Evolutionary conservation across 2,329 filamentous ascomycete species (phyloP), one percentile per base, ranked within the genome.

Genomic region (Nemania sp.): DNA sequence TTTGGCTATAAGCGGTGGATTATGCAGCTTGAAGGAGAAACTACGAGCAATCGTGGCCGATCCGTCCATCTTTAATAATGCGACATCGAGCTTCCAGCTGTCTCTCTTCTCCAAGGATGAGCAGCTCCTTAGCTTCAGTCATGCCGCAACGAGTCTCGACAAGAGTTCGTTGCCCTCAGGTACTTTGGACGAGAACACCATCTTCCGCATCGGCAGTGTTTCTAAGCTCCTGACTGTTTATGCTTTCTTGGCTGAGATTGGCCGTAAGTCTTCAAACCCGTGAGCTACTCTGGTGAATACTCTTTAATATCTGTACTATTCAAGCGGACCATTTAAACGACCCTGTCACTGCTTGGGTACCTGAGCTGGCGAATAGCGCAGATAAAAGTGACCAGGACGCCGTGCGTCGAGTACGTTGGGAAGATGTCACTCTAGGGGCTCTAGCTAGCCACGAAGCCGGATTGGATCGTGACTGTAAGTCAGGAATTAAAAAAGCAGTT

Each of bases 161-260:
- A 15, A 44, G 2, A 31, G 9, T 19, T 30, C 42, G n/a, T 28
- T 44, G 3, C 42, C 42, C 9, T 17, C 42, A n/a, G 26, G 28
- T 23, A n/a, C 17, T 17, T 20, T 44, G 14, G 11, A 31, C 26
- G 26, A 44, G 19, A 23, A 44, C 28, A 44, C 42, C 14, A 44
- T 44, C 19, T 44, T 44, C 28, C 42, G 42, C 42, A 44, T 44
- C 26, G 42, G 42, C 9, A 44, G 42, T n/a, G 26, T 44, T 14
- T 44, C 42, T 14, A 44, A 44, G 15, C 42, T 44, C 17, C 19
- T 44, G 24, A 44, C 42, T 11, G 42, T 44, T 24, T 44, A 44
- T 14, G 28, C 42, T 5, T 28, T 44, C 19, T 44, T 44, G 7
- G 42, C 42, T 30, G 28, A 44, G 28, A 15, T 44, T 14, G 28